Conservation (phyloP, 345 rosid genomes). For the Heritiera littoralis region DNA sequence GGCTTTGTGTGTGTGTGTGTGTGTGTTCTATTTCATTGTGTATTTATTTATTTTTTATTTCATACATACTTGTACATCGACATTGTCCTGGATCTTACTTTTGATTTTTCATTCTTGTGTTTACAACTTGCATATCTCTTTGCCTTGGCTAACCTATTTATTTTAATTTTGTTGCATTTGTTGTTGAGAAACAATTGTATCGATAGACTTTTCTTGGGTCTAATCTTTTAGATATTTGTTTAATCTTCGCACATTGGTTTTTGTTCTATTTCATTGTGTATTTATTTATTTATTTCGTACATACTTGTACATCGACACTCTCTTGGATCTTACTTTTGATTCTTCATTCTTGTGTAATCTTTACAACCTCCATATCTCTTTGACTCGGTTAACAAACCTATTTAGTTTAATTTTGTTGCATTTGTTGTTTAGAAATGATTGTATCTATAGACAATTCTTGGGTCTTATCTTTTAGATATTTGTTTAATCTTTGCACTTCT, state of each 20-base stretch:
- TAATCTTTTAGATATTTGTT: not conserved
- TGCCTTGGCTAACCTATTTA: not conserved
- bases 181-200: not conserved
- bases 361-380: not conserved
- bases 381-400: not conserved
- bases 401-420: conserved; percentile 6
- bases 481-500: not conserved
- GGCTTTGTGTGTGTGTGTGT: not conserved
- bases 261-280: too few species aligned
- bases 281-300: not conserved
- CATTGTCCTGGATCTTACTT: not conserved
- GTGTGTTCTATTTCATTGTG: not conserved
- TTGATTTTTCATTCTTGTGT: too few species aligned
- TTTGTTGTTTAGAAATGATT: not conserved
- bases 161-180: conserved; percentile 8
- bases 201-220: not conserved
- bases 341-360: not conserved
- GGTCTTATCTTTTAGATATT: not conserved
- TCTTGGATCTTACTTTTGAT: conserved; percentile 5
- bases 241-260: not conserved
- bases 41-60: not conserved
- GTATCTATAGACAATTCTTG: not conserved
- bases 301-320: not conserved
- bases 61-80: not conserved
- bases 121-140: not conserved